Percentiles rank a stretch among this genome's conserved stretches.
These are phyloP conservation scores for Diaporthe nobilis DNA, from an alignment of 2,329 filamentous ascomycete genomes.

Conservation along the genomic window DNA sequence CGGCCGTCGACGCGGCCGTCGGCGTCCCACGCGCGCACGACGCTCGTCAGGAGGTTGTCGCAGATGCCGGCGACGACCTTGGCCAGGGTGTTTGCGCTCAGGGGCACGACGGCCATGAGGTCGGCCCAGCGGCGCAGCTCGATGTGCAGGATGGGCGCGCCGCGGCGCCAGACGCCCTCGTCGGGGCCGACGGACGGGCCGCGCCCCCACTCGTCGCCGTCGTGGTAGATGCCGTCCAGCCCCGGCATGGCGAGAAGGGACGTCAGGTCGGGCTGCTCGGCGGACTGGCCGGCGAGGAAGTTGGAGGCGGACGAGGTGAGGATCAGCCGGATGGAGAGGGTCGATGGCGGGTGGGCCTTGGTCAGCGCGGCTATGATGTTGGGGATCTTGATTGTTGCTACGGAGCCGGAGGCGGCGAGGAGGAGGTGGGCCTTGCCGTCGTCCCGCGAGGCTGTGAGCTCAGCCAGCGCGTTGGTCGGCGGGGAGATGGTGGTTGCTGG, in stretches of 20 bases:
- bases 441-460: conserved; percentile 28
- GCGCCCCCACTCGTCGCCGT: conserved; percentile 84
- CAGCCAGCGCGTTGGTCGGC: conserved; percentile 27
- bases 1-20: conserved; percentile 69
- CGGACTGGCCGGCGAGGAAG: conserved; percentile 82
- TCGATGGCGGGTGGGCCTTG: conserved; percentile 54
- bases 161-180: conserved; percentile 79
- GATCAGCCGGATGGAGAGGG: conserved; percentile 86
- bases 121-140: conserved; percentile 87
- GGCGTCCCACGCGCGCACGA: conserved; percentile 91
- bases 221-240: conserved; percentile 85
- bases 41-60: conserved; percentile 81
- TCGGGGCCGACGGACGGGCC: conserved; percentile 53
- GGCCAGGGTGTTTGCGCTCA: conserved; percentile 88
- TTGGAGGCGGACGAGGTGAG: conserved; percentile 80
- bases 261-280: conserved; percentile 80
- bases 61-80: conserved; percentile 85
- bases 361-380: conserved; percentile 73
- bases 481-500: not conserved
- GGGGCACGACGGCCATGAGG: conserved; percentile 82
- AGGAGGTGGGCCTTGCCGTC: conserved; percentile 41
- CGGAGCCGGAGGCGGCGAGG: conserved; percentile 60
- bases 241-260: conserved; percentile 73
- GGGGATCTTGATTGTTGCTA: conserved; percentile 90
- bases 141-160: conserved; percentile 89